Conservation (phyloP, 2,329 filamentous ascomycete species). For the Geosmithia flava region DNA sequence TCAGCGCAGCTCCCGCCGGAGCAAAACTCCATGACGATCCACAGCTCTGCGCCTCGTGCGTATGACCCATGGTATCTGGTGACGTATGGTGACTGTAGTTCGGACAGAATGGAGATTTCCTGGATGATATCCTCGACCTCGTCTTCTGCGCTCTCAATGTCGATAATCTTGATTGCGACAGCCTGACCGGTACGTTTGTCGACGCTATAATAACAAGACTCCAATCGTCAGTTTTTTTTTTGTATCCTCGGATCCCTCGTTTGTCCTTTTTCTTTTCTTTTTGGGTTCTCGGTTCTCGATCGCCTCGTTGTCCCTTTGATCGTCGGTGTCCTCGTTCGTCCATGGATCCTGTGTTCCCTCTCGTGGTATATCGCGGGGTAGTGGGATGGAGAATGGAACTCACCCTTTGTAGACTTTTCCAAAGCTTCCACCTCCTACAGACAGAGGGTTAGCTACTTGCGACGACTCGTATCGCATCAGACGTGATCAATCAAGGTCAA, state of each 20-base stretch:
- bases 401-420: constrained; percentile 98
- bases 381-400: constrained; percentile 8
- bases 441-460: constrained; percentile 2
- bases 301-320: too few relatives aligned
- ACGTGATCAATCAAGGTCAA: too few relatives aligned
- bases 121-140: constrained; percentile 99
- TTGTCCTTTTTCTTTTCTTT: too few relatives aligned
- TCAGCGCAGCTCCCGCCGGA: constrained; percentile 94
- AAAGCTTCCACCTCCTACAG: constrained; percentile 85
- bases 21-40: constrained; percentile 99
- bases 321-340: too few relatives aligned
- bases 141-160: constrained; percentile 97
- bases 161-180: constrained; percentile 96
- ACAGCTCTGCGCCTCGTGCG: constrained; percentile 87
- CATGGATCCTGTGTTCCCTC: not conserved
- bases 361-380: not conserved
- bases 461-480: too few relatives aligned
- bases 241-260: not conserved
- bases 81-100: constrained; percentile 89
- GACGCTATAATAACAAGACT: constrained; percentile 41
- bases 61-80: constrained; percentile 98
- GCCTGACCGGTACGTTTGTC: constrained; percentile 88
- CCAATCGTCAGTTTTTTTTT: constrained; percentile 1
- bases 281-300: too few relatives aligned
- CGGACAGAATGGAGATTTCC: constrained; percentile 93